These are phyloP conservation scores for Aspergillus indologenus DNA, from an alignment of 495 filamentous ascomycete species.

Conservation along the genomic window DNA sequence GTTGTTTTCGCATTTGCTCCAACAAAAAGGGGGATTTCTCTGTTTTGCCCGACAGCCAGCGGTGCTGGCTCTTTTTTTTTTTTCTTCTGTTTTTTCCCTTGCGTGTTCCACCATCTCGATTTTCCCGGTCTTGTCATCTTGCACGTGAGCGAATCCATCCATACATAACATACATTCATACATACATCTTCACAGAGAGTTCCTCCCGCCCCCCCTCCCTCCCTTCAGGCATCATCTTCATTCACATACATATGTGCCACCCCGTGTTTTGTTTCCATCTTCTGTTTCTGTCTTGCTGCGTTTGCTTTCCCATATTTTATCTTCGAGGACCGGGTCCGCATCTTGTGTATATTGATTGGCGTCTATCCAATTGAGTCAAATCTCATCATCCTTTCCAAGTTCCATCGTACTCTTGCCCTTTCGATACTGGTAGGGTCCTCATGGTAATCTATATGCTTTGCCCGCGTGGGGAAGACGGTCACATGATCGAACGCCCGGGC, in stretches of 20 bases:
- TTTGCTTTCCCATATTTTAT: neutral
- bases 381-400: too few relatives aligned
- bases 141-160: neutral
- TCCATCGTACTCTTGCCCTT: too few relatives aligned
- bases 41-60: slow-evolving; percentile 8
- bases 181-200: neutral
- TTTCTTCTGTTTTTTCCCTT: neutral
- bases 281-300: neutral
- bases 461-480: too few relatives aligned
- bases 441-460: too few relatives aligned
- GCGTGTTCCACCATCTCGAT: slow-evolving; percentile 1
- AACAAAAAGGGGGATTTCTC: neutral
- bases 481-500: too few relatives aligned
- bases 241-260: neutral
- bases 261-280: neutral
- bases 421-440: too few relatives aligned
- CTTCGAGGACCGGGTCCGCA: neutral
- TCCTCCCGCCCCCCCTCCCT: too few relatives aligned
- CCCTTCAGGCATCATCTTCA: neutral
- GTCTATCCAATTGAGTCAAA: neutral
- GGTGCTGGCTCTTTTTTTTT: slow-evolving; percentile 17
- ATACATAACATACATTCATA: neutral
- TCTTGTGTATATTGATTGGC: slow-evolving; percentile 3
- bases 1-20: slow-evolving; percentile 2
- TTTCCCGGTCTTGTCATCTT: neutral